Conservation (phyloP, 2,329 filamentous ascomycete genomes). For the Fusarium azukiicola region DNA sequence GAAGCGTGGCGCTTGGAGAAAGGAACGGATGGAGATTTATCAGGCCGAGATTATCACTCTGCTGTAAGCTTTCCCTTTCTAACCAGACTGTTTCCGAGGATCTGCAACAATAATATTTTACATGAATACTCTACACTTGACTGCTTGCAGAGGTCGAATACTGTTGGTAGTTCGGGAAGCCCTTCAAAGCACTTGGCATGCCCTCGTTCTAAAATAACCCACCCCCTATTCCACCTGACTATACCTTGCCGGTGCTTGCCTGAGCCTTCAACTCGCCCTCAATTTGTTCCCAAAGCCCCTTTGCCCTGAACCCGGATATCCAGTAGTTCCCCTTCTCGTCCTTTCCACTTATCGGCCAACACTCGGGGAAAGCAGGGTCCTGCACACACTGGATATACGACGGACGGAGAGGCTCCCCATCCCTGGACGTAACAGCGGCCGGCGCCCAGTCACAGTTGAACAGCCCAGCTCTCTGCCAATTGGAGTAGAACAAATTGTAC, state of each 20-base stretch:
- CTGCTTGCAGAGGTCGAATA: no score
- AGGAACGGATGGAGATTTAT: not conserved
- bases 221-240: not conserved
- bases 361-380: conserved; percentile 4
- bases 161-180: no score
- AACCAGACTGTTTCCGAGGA: no score
- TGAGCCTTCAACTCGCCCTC: not conserved
- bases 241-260: not conserved
- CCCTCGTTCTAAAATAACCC: no score
- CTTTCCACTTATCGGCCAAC: conserved; percentile 7
- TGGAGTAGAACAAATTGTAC: conserved; percentile 57
- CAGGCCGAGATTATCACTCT: not conserved
- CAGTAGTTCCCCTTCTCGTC: conserved; percentile 9
- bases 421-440: not conserved
- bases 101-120: no score
- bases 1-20: not conserved
- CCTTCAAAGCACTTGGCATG: no score
- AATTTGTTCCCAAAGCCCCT: not conserved
- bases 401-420: not conserved
- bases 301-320: not conserved
- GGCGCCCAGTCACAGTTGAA: conserved; percentile 11
- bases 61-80: not conserved
- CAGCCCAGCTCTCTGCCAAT: conserved; percentile 56
- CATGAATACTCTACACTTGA: no score
- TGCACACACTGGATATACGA: conserved; percentile 2